Conservation (phyloP, 2,329 filamentous ascomycete genomes). For the Ophiostoma fasciatum region DNA sequence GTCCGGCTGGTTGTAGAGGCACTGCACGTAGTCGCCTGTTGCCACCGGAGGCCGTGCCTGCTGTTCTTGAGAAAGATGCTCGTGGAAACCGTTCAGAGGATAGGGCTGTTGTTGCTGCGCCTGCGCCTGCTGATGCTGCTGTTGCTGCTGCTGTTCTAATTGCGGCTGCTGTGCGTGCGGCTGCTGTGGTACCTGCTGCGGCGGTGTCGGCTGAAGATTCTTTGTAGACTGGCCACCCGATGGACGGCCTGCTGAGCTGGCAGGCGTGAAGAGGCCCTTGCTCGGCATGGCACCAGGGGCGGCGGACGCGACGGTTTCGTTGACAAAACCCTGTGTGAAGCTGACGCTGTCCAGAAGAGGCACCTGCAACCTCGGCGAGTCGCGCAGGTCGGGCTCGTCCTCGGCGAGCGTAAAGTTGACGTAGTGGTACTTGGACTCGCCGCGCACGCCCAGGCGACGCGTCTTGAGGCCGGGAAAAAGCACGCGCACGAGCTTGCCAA, state of each 20-base stretch:
- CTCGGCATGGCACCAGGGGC: too few species aligned
- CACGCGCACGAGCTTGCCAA: conserved; percentile 91
- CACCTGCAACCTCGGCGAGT: conserved; percentile 30
- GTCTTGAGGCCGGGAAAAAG: conserved; percentile 94
- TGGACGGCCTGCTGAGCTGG: neutral
- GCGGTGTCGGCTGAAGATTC: neutral
- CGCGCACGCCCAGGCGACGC: conserved; percentile 75
- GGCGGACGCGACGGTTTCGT: too few species aligned
- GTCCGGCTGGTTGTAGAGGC: conserved; percentile 45
- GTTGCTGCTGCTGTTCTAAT: conserved; percentile 3
- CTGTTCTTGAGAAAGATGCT: too few species aligned
- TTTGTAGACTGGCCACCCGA: neutral
- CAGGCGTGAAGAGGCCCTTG: conserved; percentile 5
- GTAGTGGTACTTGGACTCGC: conserved; percentile 98
- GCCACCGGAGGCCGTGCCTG: too few species aligned
- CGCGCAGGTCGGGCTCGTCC: conserved; percentile 34
- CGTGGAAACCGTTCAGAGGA: too few species aligned
- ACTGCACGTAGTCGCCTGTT: conserved; percentile 26
- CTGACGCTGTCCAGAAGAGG: conserved; percentile 33
- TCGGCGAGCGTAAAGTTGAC: conserved; percentile 49
- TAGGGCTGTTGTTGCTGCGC: neutral
- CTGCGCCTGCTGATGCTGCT: neutral
- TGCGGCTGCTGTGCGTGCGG: conserved; percentile 2
- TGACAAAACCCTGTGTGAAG: conserved; percentile 29
- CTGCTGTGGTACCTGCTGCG: conserved; percentile 3